A percentile compares a stretch with the other conserved stretches of the same genome.
phyloP scores from a whole-genome alignment of 23 red algal species.

The Gracilariopsis chorda region DNA sequence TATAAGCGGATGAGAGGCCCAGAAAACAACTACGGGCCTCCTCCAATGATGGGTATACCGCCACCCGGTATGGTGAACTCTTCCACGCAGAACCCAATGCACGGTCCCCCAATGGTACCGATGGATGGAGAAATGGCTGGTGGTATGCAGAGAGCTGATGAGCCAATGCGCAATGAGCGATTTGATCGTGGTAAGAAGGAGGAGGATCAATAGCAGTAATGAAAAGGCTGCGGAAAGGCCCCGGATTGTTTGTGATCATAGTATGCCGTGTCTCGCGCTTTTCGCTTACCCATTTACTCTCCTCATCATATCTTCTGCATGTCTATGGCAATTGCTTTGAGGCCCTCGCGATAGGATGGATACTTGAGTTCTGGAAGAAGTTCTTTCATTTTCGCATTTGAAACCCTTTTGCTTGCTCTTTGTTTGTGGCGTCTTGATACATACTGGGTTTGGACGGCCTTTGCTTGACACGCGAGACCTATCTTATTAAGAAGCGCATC shows the following conservation, averaged over 20 bases:
- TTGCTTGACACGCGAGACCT: not conserved
- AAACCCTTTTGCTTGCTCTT: slow-evolving; percentile 36
- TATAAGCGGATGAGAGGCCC: not conserved
- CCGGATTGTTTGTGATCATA: too few relatives aligned
- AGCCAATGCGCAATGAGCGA: not conserved
- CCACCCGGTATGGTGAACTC: not conserved
- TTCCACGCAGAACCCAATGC: not conserved
- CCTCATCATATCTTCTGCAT: too few relatives aligned
- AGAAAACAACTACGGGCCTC: not conserved
- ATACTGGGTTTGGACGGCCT: not conserved
- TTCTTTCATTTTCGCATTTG: slow-evolving; percentile 48
- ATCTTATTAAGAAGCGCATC: not conserved
- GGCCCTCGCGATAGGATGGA: slow-evolving; percentile 22
- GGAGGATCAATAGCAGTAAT: not conserved
- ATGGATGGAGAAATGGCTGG: not conserved
- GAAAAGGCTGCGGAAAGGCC: too few relatives aligned
- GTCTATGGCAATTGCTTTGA: not conserved
- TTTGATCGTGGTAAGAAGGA: not conserved
- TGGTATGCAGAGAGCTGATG: not conserved
- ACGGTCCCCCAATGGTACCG: not conserved
- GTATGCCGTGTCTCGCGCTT: too few relatives aligned
- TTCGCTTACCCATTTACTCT: too few relatives aligned
- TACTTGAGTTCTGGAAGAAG: slow-evolving; percentile 4
- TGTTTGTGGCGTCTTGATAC: not conserved
- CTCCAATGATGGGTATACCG: not conserved